Evolutionary conservation across 176 grass and related monocot species (phyloP).

Genomic region (Triticum urartu): DNA sequence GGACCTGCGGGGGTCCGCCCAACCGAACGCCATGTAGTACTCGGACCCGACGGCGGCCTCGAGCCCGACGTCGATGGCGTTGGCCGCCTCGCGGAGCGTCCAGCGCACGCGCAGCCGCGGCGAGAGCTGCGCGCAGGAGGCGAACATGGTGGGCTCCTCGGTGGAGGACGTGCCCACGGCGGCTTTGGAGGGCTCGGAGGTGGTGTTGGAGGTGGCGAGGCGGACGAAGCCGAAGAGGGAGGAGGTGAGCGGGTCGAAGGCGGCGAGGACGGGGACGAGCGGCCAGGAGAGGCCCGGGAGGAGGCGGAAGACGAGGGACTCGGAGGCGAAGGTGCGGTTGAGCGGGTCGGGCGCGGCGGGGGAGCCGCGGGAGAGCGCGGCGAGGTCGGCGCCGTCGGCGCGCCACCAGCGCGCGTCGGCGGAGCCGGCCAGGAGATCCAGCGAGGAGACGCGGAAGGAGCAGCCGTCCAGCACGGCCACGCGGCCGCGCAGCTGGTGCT

Average conservation of each 20-base stretch:
- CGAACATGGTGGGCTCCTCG: constrained; percentile 65
- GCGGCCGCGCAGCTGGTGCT: constrained; percentile 90
- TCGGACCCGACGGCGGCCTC: constrained; percentile 75
- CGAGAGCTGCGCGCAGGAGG: constrained; percentile 65
- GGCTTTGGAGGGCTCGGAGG: background rate
- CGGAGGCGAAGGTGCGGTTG: constrained; percentile 57
- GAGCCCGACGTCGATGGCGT: constrained; percentile 73
- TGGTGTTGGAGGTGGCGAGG: constrained; percentile 20
- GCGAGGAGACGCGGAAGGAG: constrained; percentile 66
- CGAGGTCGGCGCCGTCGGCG: constrained; percentile 52
- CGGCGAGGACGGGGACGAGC: constrained; percentile 62
- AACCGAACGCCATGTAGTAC: constrained; percentile 95
- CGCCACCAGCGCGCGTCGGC: constrained; percentile 67
- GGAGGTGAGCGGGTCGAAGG: constrained; percentile 85
- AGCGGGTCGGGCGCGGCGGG: constrained; percentile 44
- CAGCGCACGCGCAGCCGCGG: constrained; percentile 66
- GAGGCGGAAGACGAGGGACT: constrained; percentile 58
- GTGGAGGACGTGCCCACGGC: background rate
- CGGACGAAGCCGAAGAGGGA: constrained; percentile 81
- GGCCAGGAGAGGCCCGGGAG: constrained; percentile 62
- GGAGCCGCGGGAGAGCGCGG: constrained; percentile 45
- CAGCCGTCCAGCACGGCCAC: constrained; percentile 75
- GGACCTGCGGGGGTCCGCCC: constrained; percentile 45
- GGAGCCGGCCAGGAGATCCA: constrained; percentile 94
- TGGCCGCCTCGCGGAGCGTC: constrained; percentile 58